Evolutionary conservation across 257 asterid genomes (phyloP), one percentile per base, ranked within the genome.

Genomic region (Salvia splendens): DNA sequence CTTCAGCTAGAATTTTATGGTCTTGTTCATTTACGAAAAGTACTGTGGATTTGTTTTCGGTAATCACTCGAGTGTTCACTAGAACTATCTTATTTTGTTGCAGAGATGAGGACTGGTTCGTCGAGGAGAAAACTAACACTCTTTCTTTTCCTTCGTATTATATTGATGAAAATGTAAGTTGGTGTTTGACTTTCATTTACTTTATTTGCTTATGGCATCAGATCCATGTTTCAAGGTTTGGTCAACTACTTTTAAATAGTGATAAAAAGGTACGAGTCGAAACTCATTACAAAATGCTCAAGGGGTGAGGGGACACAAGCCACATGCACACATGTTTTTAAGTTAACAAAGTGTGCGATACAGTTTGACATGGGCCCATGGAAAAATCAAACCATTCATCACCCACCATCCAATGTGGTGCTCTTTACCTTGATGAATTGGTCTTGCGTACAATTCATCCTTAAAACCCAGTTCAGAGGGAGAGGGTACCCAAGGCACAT

Each of bases 91-190:
- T 48, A 35, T 73, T 65, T 63, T 80, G 55, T 80, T 80, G 92
- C 91, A 94, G 99, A 75, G 97, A 88, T 36, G 97, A 88, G 62
- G 95, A 88, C 61, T 94, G 99, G 99, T 76, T 82, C 78, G 71
- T 90, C 47, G 99, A 94, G 75, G 99, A 89, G 78, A 79, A 84
- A 71, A 85, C 75, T 69, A 92, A 86, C 78, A 79, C 88, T 16
- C 86, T 90, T 67, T 88, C 99, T 74, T 94, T 94, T 77, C 99
- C 99, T 14, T 87, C 97, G 56, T 91, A 94, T 82, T 94, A 90
- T 81, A 94, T 94, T 68, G 99, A 94, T 66, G 99, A 94, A 85
- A 88, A 84, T 88, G 99, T 94, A 85, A 86, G 97, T 80, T 55
- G 68, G 33, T 65, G 55, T 61, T 53, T 54, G 51, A 50, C 65